Evolutionary conservation across 2,329 filamentous ascomycete genomes (phyloP), one percentile per base, ranked within the genome.

Genomic region (Parascedosporium putredinis): DNA sequence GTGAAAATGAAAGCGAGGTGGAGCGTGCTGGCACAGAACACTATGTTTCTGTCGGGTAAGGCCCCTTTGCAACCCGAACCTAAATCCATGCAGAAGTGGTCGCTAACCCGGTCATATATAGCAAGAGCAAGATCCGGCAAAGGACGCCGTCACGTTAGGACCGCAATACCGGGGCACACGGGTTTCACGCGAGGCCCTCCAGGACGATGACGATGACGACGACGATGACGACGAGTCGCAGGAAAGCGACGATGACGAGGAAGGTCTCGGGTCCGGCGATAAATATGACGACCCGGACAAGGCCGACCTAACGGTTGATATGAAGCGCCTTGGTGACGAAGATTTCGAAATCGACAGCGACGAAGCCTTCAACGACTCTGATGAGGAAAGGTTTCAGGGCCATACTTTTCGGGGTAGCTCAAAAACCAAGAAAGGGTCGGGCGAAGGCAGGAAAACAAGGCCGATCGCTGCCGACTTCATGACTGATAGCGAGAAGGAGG

Each of bases 71-170:
- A 31, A 7, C 27, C 27, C 6, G 27, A 31, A 12, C 6, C n/a
- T n/a, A 31, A 6, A 31, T 31, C 27, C 7, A 12, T 12, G 12
- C 6, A 6, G 27, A 31, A 31, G 14, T n/a, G n/a, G n/a, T 12
- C 8, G 33, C 33, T 48, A 48, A 48, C 46, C 14, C 7, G 4
- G 31, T 31, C 12, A n/a, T 27, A 24, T 23, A 53, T 53, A 84
- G 82, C 18, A 93, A 90, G 72, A 93, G 85, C 69, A 91, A 86
- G 63, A 71, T 96, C 56, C 81, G 88, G 55, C 83, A 87, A 61
- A 81, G 51, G 81, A 88, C 29, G 74, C 76, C 22, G 67, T 83
- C 16, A 68, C 78, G 0, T 72, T 96, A 1, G 91, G 89, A 1
- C 82, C 84, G 12, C 78, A 88, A 61, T 97, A 97, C 65, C 75